Base-by-base conservation (phyloP, 495 filamentous ascomycete genomes). In the Platismatia glauca region DNA sequence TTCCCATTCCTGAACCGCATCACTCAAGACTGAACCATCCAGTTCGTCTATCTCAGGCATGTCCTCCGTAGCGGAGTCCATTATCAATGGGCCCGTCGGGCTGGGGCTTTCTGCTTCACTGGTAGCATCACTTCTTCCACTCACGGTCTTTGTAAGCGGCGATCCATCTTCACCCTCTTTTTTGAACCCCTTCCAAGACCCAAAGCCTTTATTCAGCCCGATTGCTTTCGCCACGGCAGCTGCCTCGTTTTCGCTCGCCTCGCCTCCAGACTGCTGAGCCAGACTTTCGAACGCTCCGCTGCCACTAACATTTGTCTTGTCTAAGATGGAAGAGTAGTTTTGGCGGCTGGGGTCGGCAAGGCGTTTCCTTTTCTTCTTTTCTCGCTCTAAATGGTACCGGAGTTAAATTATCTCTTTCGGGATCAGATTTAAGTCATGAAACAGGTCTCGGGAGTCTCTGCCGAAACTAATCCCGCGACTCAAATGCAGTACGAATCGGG, bases 281-380 rank as follows among this genome's bases (percentile, higher is more conserved):
- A 72, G 74, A 69, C 69, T 82, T 68, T 66, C 76, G 77, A 68
- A 82, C 77, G 75, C 77, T 29, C 74, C 71, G 63, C 82, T 84
- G n/a, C 84, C 83, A 35, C 71, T 73, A 44, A 68, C 72, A 58
- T 76, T 78, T 65, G 78, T 82, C 70, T 82, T 73, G 60, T 88
- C 83, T 15, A 97, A 73, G 60, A 97, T 90, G 56, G 87, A 82
- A 44, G 84, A 82, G 74, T 98, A 98, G 59, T 83, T 87, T 65
- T 87, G 86, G 53, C 94, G 80, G 38, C 72, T 78, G 9, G 91
- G 90, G 64, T 97, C 90, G 52, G 85, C 82, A 18, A 84, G 82
- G 35, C 94, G 88, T 77, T 96, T 96, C 64, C 82, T 81, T 73
- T 95, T 96, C 73, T 95, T 95, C 75, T 95, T 96, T 66, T 86